Evolutionary conservation across 2,329 filamentous ascomycete species (phyloP).

Genomic region (Cordyceps militaris): DNA sequence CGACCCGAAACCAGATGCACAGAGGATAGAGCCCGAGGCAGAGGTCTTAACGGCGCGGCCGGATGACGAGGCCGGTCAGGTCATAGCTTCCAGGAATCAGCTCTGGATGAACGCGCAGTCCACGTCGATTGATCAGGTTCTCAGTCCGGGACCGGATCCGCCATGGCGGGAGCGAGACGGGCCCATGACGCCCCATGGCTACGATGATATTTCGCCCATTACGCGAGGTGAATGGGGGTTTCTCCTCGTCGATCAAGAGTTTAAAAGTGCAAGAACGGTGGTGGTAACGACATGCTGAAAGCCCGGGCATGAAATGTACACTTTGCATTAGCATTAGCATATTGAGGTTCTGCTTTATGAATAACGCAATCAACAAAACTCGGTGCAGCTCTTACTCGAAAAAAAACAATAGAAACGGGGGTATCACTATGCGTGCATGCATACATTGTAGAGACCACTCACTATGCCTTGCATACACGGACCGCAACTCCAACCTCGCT

Average conservation of each 20-base stretch:
- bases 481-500: not conserved
- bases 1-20: not conserved
- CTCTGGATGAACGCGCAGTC: constrained; percentile 18
- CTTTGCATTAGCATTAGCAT: not conserved
- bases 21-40: not conserved
- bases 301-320: not conserved
- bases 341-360: not conserved
- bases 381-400: not conserved
- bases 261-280: constrained; percentile 37
- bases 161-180: not conserved
- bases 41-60: not conserved
- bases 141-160: constrained; percentile 22
- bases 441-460: too few relatives aligned
- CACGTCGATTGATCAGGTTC: constrained; percentile 38
- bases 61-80: constrained; percentile 29
- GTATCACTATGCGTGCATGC: constrained; percentile 5
- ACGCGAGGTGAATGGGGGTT: constrained; percentile 58
- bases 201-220: constrained; percentile 56
- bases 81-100: constrained; percentile 30
- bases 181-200: constrained; percentile 50
- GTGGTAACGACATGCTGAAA: constrained; percentile 45
- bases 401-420: not conserved
- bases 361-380: not conserved
- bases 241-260: constrained; percentile 44
- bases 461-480: too few relatives aligned